These are phyloP conservation scores for Colletotrichum costaricense DNA, from an alignment of 2,329 filamentous ascomycete species.

Conservation along the genomic window DNA sequence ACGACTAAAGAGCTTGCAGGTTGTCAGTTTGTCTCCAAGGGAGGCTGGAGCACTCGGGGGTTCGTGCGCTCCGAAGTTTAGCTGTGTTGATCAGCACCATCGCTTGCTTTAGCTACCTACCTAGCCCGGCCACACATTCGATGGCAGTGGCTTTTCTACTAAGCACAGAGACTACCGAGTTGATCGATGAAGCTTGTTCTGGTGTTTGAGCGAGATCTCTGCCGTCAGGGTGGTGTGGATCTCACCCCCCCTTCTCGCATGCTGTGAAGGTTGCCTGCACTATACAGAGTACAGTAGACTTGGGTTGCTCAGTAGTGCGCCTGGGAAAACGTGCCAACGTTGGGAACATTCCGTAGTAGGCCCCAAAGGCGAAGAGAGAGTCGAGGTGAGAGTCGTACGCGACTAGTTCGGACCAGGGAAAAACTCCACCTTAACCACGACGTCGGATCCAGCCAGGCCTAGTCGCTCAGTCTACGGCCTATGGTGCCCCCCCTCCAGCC, in stretches of 20 bases:
- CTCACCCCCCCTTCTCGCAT: neutral
- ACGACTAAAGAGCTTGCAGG: neutral
- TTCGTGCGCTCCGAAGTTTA: neutral
- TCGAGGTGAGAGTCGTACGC: neutral
- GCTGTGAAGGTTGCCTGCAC: neutral
- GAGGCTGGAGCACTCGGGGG: neutral
- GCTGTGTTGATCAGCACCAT: no score
- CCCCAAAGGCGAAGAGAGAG: neutral
- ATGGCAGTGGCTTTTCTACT: neutral
- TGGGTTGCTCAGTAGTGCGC: no score
- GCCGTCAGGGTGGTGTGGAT: neutral
- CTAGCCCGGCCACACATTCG: neutral
- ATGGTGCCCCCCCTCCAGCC: neutral
- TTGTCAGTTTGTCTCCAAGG: neutral
- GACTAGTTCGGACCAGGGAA: neutral
- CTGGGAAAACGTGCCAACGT: neutral
- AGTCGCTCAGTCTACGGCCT: neutral
- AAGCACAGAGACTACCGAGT: neutral
- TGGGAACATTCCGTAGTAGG: neutral
- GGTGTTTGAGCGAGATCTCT: constrained; percentile 15
- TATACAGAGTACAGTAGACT: no score
- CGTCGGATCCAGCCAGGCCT: neutral
- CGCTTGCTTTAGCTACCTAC: neutral
- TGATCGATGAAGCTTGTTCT: neutral
- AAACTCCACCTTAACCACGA: neutral